A percentile compares a stretch with the other conserved stretches of the same genome.
Conservation (phyloP, 2,329 filamentous ascomycete genomes). For the Ophiostoma perfectum region DNA sequence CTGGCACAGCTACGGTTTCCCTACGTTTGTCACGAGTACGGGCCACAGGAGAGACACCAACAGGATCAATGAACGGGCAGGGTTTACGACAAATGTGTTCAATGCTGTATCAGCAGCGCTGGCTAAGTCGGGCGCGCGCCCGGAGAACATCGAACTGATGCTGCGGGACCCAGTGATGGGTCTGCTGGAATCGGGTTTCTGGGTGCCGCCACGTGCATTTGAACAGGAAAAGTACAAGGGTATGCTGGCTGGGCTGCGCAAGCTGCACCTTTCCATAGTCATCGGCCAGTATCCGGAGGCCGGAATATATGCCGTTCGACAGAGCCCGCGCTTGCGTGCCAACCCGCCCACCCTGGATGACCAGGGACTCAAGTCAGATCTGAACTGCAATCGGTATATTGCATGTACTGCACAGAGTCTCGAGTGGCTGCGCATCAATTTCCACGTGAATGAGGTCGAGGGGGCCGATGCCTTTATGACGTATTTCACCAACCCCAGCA, state of each 20-base stretch:
- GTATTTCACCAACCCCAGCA: not conserved
- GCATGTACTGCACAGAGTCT: slow-evolving; percentile 36
- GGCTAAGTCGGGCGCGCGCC: not conserved
- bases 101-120: not conserved
- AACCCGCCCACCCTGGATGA: not conserved
- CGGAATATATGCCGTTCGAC: too few relatives aligned
- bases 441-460: slow-evolving; percentile 26
- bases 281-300: too few relatives aligned
- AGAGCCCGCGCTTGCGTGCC: not conserved
- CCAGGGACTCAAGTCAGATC: too few relatives aligned
- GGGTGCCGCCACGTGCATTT: not conserved
- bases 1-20: slow-evolving; percentile 51
- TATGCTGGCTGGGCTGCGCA: slow-evolving; percentile 24
- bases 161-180: not conserved
- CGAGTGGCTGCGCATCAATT: slow-evolving; percentile 51
- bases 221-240: not conserved
- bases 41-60: slow-evolving; percentile 36
- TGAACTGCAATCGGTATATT: not conserved
- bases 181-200: not conserved
- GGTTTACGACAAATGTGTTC: not conserved
- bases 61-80: not conserved
- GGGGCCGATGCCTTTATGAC: not conserved
- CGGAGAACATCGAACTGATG: not conserved
- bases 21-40: not conserved
- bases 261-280: slow-evolving; percentile 43